A percentile compares a stretch with the other conserved stretches of the same genome.
Conservation (phyloP, 2,329 filamentous ascomycete species). For the Colletotrichum navitas region DNA sequence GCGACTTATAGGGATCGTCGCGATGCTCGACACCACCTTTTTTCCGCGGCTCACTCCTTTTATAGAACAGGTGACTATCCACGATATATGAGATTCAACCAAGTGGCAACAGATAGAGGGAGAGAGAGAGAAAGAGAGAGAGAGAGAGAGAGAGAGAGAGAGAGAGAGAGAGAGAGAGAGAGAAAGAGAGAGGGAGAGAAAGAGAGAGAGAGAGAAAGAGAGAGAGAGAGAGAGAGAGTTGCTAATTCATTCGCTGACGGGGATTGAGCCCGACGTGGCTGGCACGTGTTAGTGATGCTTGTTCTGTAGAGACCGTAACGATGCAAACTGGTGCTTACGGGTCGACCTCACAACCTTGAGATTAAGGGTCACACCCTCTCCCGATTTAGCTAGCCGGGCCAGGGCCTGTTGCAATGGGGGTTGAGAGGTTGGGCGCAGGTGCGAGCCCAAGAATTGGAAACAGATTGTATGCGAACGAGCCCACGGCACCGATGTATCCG, state of each 20-base stretch:
- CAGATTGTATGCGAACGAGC: slow-evolving; percentile 28
- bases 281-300: slow-evolving; percentile 13
- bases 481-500: slow-evolving; percentile 18
- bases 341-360: slow-evolving; percentile 70
- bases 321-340: slow-evolving; percentile 11
- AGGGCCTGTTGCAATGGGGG: background rate
- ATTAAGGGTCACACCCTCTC: slow-evolving; percentile 81
- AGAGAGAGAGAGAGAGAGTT: background rate
- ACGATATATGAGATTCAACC: background rate
- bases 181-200: background rate
- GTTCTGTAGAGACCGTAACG: fast-evolving
- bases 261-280: slow-evolving; percentile 41
- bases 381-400: slow-evolving; percentile 75
- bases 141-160: slow-evolving; percentile 5
- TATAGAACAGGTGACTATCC: background rate
- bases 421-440: background rate
- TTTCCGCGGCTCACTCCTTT: background rate
- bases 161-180: background rate
- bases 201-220: slow-evolving; percentile 7
- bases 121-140: background rate
- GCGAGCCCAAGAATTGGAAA: background rate
- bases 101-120: background rate
- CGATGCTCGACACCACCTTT: background rate
- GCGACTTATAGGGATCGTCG: background rate
- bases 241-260: slow-evolving; percentile 32